Evolutionary conservation across 495 filamentous ascomycete species (phyloP).

Genomic region (Aspergillus incahuasiensis): DNA sequence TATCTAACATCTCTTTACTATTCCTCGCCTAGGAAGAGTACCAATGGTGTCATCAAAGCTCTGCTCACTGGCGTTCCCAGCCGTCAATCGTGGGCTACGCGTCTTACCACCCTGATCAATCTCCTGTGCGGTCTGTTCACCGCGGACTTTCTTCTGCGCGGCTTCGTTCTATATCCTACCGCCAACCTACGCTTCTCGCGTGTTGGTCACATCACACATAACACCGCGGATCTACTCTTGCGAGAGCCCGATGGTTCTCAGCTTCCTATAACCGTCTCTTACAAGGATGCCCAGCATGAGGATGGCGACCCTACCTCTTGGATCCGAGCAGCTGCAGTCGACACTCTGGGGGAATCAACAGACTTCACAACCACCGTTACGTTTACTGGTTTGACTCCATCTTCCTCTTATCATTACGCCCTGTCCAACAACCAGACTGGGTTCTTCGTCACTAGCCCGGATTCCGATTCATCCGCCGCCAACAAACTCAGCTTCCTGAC

Average conservation of each 20-base stretch:
- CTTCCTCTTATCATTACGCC: conserved; percentile 72
- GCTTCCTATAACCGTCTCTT: conserved; percentile 68
- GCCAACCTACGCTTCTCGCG: conserved; percentile 78
- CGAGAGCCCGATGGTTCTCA: conserved; percentile 74
- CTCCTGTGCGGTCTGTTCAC: conserved; percentile 57
- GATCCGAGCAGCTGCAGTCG: conserved; percentile 61
- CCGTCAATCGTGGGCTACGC: conserved; percentile 52
- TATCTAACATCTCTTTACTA: conserved; percentile 65
- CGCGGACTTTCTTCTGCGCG: conserved; percentile 70
- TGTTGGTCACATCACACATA: conserved; percentile 79
- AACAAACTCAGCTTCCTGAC: conserved; percentile 81
- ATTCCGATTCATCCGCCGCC: conserved; percentile 53
- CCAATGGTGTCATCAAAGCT: conserved; percentile 44
- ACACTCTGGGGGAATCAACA: conserved; percentile 63
- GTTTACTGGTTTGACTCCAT: conserved; percentile 49
- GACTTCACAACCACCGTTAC: conserved; percentile 72
- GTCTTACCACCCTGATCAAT: conserved; percentile 68
- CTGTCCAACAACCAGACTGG: conserved; percentile 81
- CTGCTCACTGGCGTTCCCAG: conserved; percentile 72
- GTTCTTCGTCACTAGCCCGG: conserved; percentile 68
- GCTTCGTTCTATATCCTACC: conserved; percentile 58
- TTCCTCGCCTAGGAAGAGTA: not conserved
- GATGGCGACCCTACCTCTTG: conserved; percentile 38
- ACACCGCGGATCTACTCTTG: conserved; percentile 73
- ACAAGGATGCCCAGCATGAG: conserved; percentile 36